Base-by-base conservation (phyloP, 2,329 filamentous ascomycete genomes). In the Trichoderma sp. region DNA sequence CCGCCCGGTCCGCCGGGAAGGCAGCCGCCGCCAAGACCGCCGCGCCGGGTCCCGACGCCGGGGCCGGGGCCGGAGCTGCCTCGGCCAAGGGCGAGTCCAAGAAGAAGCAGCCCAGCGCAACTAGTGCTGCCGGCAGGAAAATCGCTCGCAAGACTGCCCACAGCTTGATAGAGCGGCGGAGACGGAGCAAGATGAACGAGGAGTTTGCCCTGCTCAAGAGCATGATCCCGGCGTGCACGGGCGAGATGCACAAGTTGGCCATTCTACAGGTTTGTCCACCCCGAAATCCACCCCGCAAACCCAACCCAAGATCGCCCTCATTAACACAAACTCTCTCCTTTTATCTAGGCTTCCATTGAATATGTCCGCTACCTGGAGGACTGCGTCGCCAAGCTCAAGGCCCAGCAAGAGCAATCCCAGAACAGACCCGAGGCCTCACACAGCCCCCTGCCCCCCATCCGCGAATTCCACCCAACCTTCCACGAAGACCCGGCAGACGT, bases 131-230 rank as follows among this genome's bases (percentile, higher is more conserved):
- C 0, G 93, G 93, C n/a, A 87, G 93, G 67, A 98, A 97, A 82
- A 96, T 95, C 72, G 94, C 95, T 6, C 87, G 95, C 72, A 98
- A 97, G 81, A 98, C 94, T 2, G 95, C 95, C 12, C 95, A 99
- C 76, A 97, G 93, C 75, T 81, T 98, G 72, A 99, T 98, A 73
- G 95, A 99, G 81, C 85, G 95, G 54, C 84, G 94, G 68, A 84
- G 95, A 73, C 85, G 95, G 70, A 97, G 92, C 13, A 99, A 98
- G 83, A 99, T 98, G 94, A 98, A 99, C 73, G 94, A 98, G 78
- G 95, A 98, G 80, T 98, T 98, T 81, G 91, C 89, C 2, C 91
- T 96, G 17, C 81, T 98, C 71, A 98, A 98, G 80, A 87, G 90
- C 74, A 93, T 99, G 92, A 96, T 98, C 67, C 95, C 95, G 0